These are phyloP conservation scores for Striga asiatica DNA, from an alignment of 257 asterid genomes.

Conservation along the genomic window DNA sequence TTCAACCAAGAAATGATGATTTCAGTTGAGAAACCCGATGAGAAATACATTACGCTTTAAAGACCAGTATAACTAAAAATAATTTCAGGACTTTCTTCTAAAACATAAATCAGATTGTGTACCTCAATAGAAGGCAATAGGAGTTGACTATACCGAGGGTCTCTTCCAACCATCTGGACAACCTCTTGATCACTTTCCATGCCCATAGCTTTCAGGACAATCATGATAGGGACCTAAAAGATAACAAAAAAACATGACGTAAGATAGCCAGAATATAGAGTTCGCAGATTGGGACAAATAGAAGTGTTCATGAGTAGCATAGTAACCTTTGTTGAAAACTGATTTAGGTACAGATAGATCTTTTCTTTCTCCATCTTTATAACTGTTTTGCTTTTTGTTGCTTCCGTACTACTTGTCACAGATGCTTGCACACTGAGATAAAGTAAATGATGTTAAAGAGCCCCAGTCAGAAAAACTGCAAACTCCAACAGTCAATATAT, in stretches of 20 bases:
- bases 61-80: conserved; percentile 6
- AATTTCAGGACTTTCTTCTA: neutral
- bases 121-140: conserved; percentile 94
- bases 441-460: conserved; percentile 7
- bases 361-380: conserved; percentile 81
- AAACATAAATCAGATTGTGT: conserved; percentile 10
- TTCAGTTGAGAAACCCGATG: conserved; percentile 2
- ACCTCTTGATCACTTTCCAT: conserved; percentile 98
- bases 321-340: conserved; percentile 57
- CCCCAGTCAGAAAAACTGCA: conserved; percentile 10
- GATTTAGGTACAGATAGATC: conserved; percentile 63
- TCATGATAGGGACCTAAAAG: conserved; percentile 83
- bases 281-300: neutral
- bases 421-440: conserved; percentile 88
- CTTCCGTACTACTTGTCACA: conserved; percentile 76
- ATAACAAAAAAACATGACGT: conserved; percentile 8
- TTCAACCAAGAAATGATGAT: neutral
- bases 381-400: conserved; percentile 64
- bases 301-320: conserved; percentile 6
- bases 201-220: conserved; percentile 92
- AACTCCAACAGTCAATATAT: conserved; percentile 3
- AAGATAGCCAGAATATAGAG: neutral
- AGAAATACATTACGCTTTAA: neutral
- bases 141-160: conserved; percentile 77
- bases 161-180: conserved; percentile 97